phyloP scores from a whole-genome alignment of 495 filamentous ascomycete species.

The Penicillium nucicola region DNA sequence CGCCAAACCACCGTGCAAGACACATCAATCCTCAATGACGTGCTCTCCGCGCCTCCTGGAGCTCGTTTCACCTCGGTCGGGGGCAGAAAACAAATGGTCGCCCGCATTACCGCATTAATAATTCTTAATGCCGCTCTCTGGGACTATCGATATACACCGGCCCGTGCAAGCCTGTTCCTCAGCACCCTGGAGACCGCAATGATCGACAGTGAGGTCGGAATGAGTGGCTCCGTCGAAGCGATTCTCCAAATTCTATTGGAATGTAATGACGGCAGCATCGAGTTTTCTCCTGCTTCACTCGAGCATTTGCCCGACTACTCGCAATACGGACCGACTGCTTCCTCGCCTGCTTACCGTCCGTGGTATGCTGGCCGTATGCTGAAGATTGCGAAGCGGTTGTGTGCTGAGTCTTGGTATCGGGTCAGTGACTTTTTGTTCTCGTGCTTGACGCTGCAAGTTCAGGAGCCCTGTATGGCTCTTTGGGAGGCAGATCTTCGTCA shows the following conservation, averaged over 20 bases:
- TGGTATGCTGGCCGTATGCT: slow-evolving; percentile 44
- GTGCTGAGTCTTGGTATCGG: slow-evolving; percentile 28
- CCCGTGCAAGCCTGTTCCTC: slow-evolving; percentile 30
- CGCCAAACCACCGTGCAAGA: slow-evolving; percentile 27
- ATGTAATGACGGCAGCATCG: slow-evolving; percentile 28
- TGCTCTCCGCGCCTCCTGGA: slow-evolving; percentile 30
- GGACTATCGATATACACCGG: slow-evolving; percentile 35
- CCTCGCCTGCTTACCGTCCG: slow-evolving; percentile 29
- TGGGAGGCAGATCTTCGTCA: slow-evolving; percentile 33
- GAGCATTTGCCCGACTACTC: slow-evolving; percentile 24
- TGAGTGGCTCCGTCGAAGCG: slow-evolving; percentile 36
- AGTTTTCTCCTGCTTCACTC: neutral
- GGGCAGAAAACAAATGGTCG: slow-evolving; percentile 35
- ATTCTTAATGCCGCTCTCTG: slow-evolving; percentile 40
- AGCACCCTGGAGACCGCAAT: slow-evolving; percentile 25
- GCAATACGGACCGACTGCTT: slow-evolving; percentile 26
- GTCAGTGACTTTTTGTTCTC: slow-evolving; percentile 33
- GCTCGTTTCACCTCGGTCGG: slow-evolving; percentile 29
- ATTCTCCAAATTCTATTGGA: slow-evolving; percentile 38
- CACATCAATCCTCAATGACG: slow-evolving; percentile 23
- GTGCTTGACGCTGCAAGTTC: slow-evolving; percentile 31
- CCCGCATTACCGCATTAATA: slow-evolving; percentile 30
- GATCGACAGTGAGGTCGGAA: slow-evolving; percentile 34
- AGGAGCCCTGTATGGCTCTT: slow-evolving; percentile 12
- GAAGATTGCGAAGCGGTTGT: slow-evolving; percentile 40